Evolutionary conservation across 768 basidiomycete genomes (phyloP), one percentile per base, ranked within the genome.

Genomic region (Phylloporus sp.): DNA sequence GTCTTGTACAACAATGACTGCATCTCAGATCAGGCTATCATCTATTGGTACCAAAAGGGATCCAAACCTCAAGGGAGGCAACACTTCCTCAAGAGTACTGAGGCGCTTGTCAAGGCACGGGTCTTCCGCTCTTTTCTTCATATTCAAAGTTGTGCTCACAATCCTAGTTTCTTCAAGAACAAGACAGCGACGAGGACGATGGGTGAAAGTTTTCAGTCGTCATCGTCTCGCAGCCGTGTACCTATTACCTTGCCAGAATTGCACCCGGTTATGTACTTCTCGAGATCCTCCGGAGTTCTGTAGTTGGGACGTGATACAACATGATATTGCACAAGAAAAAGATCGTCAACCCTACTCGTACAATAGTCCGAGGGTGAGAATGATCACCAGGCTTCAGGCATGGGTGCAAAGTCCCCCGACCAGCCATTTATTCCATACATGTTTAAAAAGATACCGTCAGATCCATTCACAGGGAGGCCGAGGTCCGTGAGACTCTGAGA

Each of bases 21-120:
- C 71, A 80, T 97, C 60, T 90, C 93, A 49, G 93, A 95, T 65
- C 88, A 95, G 66, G 94, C 95, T 54, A 95, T 99, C 64, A 88
- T 97, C 53, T 98, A 97, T 71, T 99, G 95, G 95, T 78, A 92
- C 72, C 86, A 91, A 73, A 99, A 99, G 73, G 95, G 97, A 46
- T 88, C 94, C 43, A 97, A 93, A 72, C 82, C 92, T 0, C 91
- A 97, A 70, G 95, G 95, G 44, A 85, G 88, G 65, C 93, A 97
- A 70, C 89, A 94, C 69, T 97, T 99, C 78, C 73, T 97, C 60
- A 95, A 91, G 73, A 82, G 78, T 52, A 87, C 91, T 0, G 89
- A 90, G 65, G 66, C 89, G 16, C 78, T 98, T 34, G 94, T 98
- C 66, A 95, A 97, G 80, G 94, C 84, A 63, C 45, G 64, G 45